Conservation (phyloP, 2,329 filamentous ascomycete species). For the Neodidymelliopsis sp. region DNA sequence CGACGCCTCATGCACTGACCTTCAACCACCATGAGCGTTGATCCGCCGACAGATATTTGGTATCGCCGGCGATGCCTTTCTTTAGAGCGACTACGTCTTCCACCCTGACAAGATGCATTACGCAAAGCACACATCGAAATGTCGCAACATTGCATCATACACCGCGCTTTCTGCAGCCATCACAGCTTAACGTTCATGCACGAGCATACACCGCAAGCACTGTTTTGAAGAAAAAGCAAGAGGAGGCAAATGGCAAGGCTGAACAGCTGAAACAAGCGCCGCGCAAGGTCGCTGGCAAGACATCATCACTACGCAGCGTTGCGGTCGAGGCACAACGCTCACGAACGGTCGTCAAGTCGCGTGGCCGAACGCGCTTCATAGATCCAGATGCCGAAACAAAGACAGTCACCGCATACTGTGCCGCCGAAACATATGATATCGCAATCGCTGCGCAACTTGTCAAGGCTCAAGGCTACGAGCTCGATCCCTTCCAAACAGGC, state of each 20-base stretch:
- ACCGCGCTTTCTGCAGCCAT: background rate
- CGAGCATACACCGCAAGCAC: conserved; percentile 29
- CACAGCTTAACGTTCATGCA: conserved; percentile 11
- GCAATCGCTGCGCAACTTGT: conserved; percentile 64
- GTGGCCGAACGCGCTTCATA: conserved; percentile 53
- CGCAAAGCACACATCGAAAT: conserved; percentile 13
- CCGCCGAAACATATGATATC: conserved; percentile 72
- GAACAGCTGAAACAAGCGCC: conserved; percentile 29
- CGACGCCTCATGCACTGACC: conserved; percentile 10
- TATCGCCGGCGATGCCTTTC: conserved; percentile 10
- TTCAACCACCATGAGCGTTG: conserved; percentile 1
- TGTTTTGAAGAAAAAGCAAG: conserved; percentile 29
- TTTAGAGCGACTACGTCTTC: conserved; percentile 1
- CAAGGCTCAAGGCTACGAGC: conserved; percentile 64
- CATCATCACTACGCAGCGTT: conserved; percentile 78
- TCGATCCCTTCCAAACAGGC: conserved; percentile 68
- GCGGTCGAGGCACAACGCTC: conserved; percentile 82
- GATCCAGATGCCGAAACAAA: conserved; percentile 57
- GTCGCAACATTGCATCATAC: conserved; percentile 9
- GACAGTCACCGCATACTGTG: conserved; percentile 70
- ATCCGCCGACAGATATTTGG: background rate
- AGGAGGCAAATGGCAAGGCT: conserved; percentile 19
- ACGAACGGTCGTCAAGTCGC: conserved; percentile 60
- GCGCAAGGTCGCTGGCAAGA: conserved; percentile 43
- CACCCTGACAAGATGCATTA: conserved; percentile 4